Conservation (phyloP, 768 basidiomycete genomes). For the Boletus sp. region DNA sequence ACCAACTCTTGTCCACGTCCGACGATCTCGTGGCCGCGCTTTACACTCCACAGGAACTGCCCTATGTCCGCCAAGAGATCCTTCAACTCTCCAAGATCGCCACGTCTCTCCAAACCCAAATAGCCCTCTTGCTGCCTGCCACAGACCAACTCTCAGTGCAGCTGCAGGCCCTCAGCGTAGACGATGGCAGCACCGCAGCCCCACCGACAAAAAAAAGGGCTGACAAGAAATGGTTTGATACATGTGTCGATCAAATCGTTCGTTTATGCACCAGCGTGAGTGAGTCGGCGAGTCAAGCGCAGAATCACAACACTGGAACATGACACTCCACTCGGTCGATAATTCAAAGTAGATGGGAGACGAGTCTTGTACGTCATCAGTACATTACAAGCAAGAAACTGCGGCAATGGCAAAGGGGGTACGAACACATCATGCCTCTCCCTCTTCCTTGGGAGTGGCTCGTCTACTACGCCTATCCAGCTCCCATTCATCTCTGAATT, state of each 20-base stretch:
- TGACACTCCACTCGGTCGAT: neutral
- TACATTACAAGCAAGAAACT: constrained; percentile 2
- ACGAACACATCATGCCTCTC: constrained; percentile 34
- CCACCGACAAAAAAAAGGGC: constrained; percentile 32
- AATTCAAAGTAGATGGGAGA: no score
- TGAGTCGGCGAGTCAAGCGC: constrained; percentile 21
- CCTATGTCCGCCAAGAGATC: constrained; percentile 41
- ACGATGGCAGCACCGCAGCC: neutral
- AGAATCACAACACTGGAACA: constrained; percentile 1
- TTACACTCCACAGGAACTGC: constrained; percentile 59
- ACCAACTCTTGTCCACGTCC: constrained; percentile 48
- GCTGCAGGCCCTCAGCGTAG: constrained; percentile 25
- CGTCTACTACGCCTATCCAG: constrained; percentile 33
- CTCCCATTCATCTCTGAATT: constrained; percentile 55
- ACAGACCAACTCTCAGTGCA: constrained; percentile 23
- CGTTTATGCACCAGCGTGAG: constrained; percentile 37
- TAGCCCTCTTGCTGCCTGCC: constrained; percentile 25
- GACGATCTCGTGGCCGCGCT: constrained; percentile 70
- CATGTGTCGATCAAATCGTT: constrained; percentile 62
- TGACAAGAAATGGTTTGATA: constrained; percentile 58
- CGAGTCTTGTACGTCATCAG: constrained; percentile 21
- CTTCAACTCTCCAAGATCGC: constrained; percentile 38
- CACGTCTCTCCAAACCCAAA: constrained; percentile 33
- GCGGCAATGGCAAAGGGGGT: neutral
- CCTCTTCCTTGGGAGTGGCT: constrained; percentile 29